Conservation (phyloP, 495 filamentous ascomycete species). For the Penicillium simplicissimum region DNA sequence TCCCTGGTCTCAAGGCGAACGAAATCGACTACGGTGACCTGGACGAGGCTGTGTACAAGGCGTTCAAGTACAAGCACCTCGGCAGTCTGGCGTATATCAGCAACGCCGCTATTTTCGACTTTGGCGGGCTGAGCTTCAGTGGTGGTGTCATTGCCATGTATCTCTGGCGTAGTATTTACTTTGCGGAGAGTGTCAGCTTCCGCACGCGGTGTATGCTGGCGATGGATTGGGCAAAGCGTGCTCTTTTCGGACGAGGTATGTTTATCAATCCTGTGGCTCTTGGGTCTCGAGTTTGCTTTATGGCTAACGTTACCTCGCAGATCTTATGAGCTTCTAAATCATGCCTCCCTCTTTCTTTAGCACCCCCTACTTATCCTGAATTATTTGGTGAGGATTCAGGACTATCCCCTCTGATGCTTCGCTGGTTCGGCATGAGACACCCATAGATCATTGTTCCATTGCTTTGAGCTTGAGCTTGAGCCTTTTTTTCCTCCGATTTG, state of each 20-base stretch:
- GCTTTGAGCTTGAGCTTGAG: conserved; percentile 3
- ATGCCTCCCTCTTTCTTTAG: not conserved
- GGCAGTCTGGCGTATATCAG: conserved; percentile 95
- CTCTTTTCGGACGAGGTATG: conserved; percentile 93
- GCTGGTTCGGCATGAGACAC: conserved; percentile 2
- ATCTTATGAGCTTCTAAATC: conserved; percentile 66
- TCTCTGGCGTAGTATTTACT: conserved; percentile 95
- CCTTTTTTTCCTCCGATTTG: not conserved
- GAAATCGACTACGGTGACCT: conserved; percentile 85
- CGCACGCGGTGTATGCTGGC: conserved; percentile 86
- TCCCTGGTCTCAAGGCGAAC: conserved; percentile 75
- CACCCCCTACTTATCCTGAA: not conserved
- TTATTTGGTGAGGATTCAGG: not conserved
- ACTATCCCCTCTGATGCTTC: conserved; percentile 1
- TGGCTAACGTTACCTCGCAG: conserved; percentile 31
- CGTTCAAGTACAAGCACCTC: conserved; percentile 91
- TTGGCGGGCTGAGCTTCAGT: conserved; percentile 71
- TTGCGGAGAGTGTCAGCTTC: conserved; percentile 95
- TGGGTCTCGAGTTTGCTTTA: not conserved
- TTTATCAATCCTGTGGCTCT: conserved; percentile 10
- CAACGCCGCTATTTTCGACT: conserved; percentile 93
- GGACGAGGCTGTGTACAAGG: conserved; percentile 90
- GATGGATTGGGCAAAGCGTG: conserved; percentile 98
- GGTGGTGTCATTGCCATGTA: conserved; percentile 94
- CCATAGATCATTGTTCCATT: conserved; percentile 8